Base-by-base conservation (phyloP, 345 rosid species). In the Moricandia moricandioides region DNA sequence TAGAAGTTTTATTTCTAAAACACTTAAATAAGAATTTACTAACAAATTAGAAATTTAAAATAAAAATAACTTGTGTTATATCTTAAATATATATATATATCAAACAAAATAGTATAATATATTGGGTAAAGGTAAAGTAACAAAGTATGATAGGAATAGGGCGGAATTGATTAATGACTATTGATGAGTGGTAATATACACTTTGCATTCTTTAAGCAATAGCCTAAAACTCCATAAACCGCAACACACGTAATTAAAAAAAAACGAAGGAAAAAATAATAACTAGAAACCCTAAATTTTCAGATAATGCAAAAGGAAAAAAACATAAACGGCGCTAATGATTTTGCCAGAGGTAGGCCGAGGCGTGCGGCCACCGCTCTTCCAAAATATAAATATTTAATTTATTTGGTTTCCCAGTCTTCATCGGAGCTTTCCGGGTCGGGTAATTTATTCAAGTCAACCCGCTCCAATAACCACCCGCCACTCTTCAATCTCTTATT, bases 401-500 rank as follows among this genome's bases (percentile, higher is more conserved):
- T 29, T 29, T 81, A 75, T 60, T 70, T 85, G 59, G 43, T 82
- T 29, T 79, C 82, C 84, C 86, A 86, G 47, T 86, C 96, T 59
- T 70, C 85, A 65, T 87, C 92, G 67, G 83, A 85, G 69, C 86
- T 91, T 74, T 95, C 99, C 82, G 97, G 94, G 87, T 92, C 96
- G 81, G 99, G 99, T 64, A 87, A 2, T 72, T 95, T 90, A 72
- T 95, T 95, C 90, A 95, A 82, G 77, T 92, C 99, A 52, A 89
- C 94, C 85, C 91, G 86, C 64, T 77, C 87, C 79, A 81, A 62
- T 4, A 87, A 74, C 67, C 95, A 80, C 49, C 73, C 78, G 18
- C 83, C 81, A 21, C 72, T 77, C 81, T 81, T 85, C 62, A 81
- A 69, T 62, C 83, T 80, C 69, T 78, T 82, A 5, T 47, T 67